Base-by-base conservation (phyloP, 345 rosid species). In the Fremontodendron californicum region DNA sequence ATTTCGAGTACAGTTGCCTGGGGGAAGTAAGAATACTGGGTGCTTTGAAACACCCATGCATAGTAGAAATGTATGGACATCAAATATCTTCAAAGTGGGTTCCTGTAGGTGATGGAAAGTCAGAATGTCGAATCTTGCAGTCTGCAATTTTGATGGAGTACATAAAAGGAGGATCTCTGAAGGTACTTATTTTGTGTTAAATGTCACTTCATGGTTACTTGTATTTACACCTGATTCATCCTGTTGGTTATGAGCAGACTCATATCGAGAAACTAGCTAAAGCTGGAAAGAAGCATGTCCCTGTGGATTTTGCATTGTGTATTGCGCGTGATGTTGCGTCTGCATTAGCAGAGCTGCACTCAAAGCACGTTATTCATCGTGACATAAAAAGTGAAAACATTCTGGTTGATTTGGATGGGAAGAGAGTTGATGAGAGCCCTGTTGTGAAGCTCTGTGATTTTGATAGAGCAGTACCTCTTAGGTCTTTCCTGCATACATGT, bases 351-450 rank as follows among this genome's bases (percentile, higher is more conserved):
- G 97, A 92, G 89, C 83, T 96, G 75, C 98, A 96, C 76, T 85
- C 95, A 1, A 94, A 88, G 85, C 95, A 92, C 75, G 86, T 96
- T 45, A 92, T 96, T 78, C 99, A 96, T 82, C 98, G 98, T 15
- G 99, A 96, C 84, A 84, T 96, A 58, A 96, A 94, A 84, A 96
- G 99, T 80, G 98, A 94, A 83, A 96, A 96, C 48, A 80, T 96
- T 74, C 79, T 96, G 93, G 86, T 96, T 71, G 97, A 96, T 87
- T 78, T 93, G 61, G 92, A 91, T 74, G 57, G 54, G 29, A 84
- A 86, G 80, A 84, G 83, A 73, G 81, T 84, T 78, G 90, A 89
- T 37, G 90, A 89, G 70, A 84, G 81, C 43, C 95, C 94, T 57
- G 18, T 84, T 4, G 95, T 91, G 79, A 96, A 96, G 84, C 97